Conservation (phyloP, 768 basidiomycete genomes). For the Leccinum truebloodii region DNA sequence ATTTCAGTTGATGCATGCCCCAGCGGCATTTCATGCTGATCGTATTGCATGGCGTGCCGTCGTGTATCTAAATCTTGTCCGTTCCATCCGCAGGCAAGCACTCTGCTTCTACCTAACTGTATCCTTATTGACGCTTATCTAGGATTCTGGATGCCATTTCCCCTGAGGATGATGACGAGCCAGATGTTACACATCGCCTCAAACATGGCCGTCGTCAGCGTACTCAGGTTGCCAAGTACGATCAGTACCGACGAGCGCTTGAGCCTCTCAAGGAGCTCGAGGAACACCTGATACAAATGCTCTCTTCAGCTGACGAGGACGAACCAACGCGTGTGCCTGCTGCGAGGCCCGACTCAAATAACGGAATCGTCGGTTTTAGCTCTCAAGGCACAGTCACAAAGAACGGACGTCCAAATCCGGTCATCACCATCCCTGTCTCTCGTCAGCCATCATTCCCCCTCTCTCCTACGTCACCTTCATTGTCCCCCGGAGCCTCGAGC, state of each 20-base stretch:
- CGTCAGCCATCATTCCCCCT: constrained; percentile 23
- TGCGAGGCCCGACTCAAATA: constrained; percentile 40
- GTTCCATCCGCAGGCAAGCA: constrained; percentile 71
- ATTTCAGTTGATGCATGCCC: constrained; percentile 81
- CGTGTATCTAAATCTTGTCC: constrained; percentile 85
- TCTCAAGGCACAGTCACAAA: constrained; percentile 19
- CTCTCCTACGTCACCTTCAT: constrained; percentile 32
- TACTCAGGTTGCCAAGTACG: constrained; percentile 57
- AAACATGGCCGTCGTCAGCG: constrained; percentile 41
- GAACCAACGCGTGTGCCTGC: constrained; percentile 55
- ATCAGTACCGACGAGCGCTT: constrained; percentile 58
- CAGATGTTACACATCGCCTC: constrained; percentile 51
- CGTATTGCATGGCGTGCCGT: constrained; percentile 85
- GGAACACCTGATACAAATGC: constrained; percentile 62
- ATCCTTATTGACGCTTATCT: constrained; percentile 4
- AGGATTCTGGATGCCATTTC: constrained; percentile 78
- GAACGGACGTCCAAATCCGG: constrained; percentile 48
- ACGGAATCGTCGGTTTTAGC: constrained; percentile 23
- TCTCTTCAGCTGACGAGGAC: constrained; percentile 72
- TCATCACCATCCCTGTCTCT: constrained; percentile 33
- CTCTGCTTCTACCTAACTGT: constrained; percentile 5
- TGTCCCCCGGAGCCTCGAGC: constrained; percentile 31
- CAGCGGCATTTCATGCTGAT: constrained; percentile 75
- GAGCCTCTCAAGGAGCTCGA: constrained; percentile 73
- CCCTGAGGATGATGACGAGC: constrained; percentile 62